Percentiles rank a stretch among this genome's conserved stretches.
Conservation (phyloP, 1,284 basidiomycete genomes). For the Chondrostereum purpureum region DNA sequence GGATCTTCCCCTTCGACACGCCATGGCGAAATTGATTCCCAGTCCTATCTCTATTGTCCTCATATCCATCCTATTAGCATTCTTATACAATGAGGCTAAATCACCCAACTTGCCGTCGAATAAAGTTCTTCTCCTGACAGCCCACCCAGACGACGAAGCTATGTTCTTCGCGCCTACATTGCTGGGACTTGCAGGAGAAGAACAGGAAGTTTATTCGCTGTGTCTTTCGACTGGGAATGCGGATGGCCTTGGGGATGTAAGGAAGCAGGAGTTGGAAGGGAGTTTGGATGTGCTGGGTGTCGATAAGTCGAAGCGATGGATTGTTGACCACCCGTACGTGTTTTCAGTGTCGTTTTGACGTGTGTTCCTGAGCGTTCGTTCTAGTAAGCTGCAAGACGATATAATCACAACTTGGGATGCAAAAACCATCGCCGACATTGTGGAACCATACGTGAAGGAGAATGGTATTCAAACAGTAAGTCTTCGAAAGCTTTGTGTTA, state of each 20-base stretch:
- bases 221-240: constrained; percentile 71
- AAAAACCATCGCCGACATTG: constrained; percentile 49
- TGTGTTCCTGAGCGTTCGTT: background rate
- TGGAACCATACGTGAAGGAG: constrained; percentile 52
- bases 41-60: background rate
- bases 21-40: background rate
- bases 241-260: constrained; percentile 67
- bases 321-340: constrained; percentile 71
- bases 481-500: constrained; percentile 11
- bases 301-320: constrained; percentile 42
- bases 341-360: constrained; percentile 3
- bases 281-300: constrained; percentile 76
- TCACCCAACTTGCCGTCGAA: background rate
- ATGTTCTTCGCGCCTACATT: constrained; percentile 89
- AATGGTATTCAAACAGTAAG: constrained; percentile 63
- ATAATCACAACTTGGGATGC: constrained; percentile 67
- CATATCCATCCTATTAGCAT: background rate
- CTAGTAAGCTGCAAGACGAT: constrained; percentile 73
- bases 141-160: constrained; percentile 89
- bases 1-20: background rate
- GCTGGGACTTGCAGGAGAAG: constrained; percentile 23
- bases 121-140: constrained; percentile 67
- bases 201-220: constrained; percentile 40
- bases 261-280: constrained; percentile 58
- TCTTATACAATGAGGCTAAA: background rate